Conservation (phyloP, 192 early-diverging fungal species). For the Linnemannia exigua region DNA sequence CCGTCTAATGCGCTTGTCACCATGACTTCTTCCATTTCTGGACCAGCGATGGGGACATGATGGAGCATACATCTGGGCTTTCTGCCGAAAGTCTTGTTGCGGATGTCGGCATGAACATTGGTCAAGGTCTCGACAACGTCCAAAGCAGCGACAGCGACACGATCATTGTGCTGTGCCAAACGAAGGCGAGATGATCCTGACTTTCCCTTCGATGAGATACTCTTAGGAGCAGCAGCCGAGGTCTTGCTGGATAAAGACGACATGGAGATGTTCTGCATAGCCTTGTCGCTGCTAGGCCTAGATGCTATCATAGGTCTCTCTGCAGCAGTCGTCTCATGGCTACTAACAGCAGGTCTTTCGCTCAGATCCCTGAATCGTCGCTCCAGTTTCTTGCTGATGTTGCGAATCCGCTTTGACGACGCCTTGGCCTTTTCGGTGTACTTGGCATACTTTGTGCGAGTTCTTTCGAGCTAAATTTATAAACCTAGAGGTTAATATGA, state of each 20-base stretch:
- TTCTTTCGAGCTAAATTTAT: constrained; percentile 29
- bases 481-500: background rate
- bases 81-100: constrained; percentile 26
- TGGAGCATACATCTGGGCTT: constrained; percentile 39
- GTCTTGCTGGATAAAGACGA: background rate
- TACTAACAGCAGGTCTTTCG: background rate
- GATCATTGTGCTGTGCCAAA: background rate
- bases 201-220: background rate
- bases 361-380: constrained; percentile 31
- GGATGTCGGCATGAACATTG: constrained; percentile 31
- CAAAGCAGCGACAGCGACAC: constrained; percentile 12
- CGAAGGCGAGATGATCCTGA: background rate
- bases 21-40: constrained; percentile 44
- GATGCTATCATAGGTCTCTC: constrained; percentile 1
- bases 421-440: constrained; percentile 35
- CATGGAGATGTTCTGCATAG: background rate
- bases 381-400: constrained; percentile 36
- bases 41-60: constrained; percentile 29
- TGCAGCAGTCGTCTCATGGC: background rate
- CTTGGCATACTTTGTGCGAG: constrained; percentile 43
- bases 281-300: background rate
- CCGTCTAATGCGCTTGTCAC: constrained; percentile 49
- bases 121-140: constrained; percentile 37
- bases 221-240: background rate
- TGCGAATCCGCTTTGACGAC: constrained; percentile 27